Base-by-base conservation (phyloP, 2,329 filamentous ascomycete species). In the Teratosphaeriaceae sp. region DNA sequence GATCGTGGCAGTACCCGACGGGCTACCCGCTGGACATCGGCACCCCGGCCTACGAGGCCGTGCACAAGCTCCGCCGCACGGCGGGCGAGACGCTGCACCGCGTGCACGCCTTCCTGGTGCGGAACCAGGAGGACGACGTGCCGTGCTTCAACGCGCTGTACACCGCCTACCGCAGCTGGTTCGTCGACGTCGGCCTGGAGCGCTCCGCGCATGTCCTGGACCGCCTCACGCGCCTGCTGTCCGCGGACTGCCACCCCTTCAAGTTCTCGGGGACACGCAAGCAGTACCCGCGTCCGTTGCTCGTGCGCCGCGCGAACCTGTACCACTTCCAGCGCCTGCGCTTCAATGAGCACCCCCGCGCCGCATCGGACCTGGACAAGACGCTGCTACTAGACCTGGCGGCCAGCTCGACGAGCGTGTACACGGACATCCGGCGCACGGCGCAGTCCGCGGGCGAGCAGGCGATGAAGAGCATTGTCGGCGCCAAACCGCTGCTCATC, bases 151-250 rank as follows among this genome's bases (percentile, higher is more conserved):
- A 88, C 19, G 81, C 89, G 1, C 68, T 98, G 2, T 98, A 95
- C 65, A 85, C 85, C 18, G 87, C 90, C 1, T 98, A 96, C 63
- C 78, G 88, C 33, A 92, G 87, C 7, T 98, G 89, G 88, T 97
- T 98, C 57, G 88, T 94, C 1, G 92, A 98, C 58, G 89, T 98
- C 30, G 92, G 94, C 15, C 94, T 96, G 47, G 92, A 98, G 66
- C 78, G 90, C 46, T 96, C 90, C 15, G 90, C 92, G 0, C 92
- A 96, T 62, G 86, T 94, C 2, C 72, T 97, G 8, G 92, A 98
- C 62, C 78, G 92, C 16, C 82, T 97, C 12, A 79, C 85, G 3
- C 79, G 88, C 41, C 76, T 98, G 1, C 84, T 96, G 60, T 82
- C 83, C 55, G 83, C 87, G 5, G 92, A 98, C 57, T 84, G 89